A percentile compares a stretch with the other conserved stretches of the same genome.
Evolutionary conservation across 331 rosid genomes (phyloP).

Genomic region (Erythrophleum ivorense): DNA sequence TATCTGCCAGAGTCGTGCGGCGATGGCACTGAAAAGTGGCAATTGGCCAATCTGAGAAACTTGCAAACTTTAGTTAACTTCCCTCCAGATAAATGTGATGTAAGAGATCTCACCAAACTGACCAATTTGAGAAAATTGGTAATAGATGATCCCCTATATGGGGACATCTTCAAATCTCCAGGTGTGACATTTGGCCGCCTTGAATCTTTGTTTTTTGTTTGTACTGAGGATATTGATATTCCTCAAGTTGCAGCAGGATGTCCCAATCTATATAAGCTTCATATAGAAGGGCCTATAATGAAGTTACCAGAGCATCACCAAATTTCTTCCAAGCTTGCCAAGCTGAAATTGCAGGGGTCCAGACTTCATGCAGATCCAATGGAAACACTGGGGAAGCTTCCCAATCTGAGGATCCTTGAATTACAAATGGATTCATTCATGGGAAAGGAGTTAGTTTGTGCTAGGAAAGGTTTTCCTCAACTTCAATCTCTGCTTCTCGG

Average conservation of each 20-base stretch:
- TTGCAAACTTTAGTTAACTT: constrained; percentile 54
- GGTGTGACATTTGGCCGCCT: constrained; percentile 26
- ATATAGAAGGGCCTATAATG: constrained; percentile 47
- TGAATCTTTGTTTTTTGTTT: constrained; percentile 43
- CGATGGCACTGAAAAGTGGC: constrained; percentile 32
- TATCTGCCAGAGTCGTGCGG: constrained; percentile 48
- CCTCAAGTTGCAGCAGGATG: constrained; percentile 42
- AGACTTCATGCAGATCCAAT: constrained; percentile 47
- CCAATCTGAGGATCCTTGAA: constrained; percentile 53
- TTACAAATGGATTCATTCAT: constrained; percentile 44
- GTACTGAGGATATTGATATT: constrained; percentile 46
- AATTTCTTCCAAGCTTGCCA: constrained; percentile 50
- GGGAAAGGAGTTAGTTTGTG: constrained; percentile 50
- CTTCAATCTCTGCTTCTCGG: constrained; percentile 46
- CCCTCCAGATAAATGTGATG: constrained; percentile 44
- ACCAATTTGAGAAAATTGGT: constrained; percentile 53
- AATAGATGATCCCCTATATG: constrained; percentile 46
- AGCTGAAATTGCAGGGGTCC: constrained; percentile 45
- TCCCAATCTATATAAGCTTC: constrained; percentile 52
- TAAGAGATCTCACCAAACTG: constrained; percentile 41
- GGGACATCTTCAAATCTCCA: constrained; percentile 40
- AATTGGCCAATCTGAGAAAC: constrained; percentile 38
- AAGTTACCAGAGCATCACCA: constrained; percentile 46
- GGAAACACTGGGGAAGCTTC: constrained; percentile 53
- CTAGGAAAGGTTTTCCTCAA: constrained; percentile 45